A percentile compares a stretch with the other conserved stretches of the same genome.
phyloP scores from a whole-genome alignment of 2,329 filamentous ascomycete species.

The Aureobasidium uvarum region DNA sequence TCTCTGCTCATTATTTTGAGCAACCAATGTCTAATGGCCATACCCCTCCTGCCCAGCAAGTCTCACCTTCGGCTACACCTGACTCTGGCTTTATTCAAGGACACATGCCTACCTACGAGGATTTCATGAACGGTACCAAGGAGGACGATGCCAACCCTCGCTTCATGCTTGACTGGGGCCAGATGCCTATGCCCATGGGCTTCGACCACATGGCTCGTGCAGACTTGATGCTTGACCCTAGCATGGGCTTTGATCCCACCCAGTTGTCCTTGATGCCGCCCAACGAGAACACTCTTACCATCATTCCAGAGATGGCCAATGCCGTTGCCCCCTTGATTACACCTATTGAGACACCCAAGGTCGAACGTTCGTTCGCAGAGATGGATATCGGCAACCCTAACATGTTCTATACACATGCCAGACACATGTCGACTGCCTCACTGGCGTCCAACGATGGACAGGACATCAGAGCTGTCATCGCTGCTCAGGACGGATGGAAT shows the following conservation, averaged over 20 bases:
- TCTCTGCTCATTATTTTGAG: slow-evolving; percentile 45
- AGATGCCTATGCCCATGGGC: slow-evolving; percentile 47
- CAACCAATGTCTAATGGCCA: slow-evolving; percentile 40
- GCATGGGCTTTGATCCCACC: slow-evolving; percentile 47
- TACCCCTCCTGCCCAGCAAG: slow-evolving; percentile 29
- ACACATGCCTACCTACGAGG: slow-evolving; percentile 49
- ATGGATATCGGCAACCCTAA: slow-evolving; percentile 47
- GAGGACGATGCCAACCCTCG: slow-evolving; percentile 48
- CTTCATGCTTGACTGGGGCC: slow-evolving; percentile 52
- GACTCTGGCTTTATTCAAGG: slow-evolving; percentile 44
- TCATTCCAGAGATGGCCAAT: slow-evolving; percentile 48
- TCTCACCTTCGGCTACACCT: slow-evolving; percentile 43
- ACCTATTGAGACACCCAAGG: slow-evolving; percentile 48
- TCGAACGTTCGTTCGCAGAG: slow-evolving; percentile 50
- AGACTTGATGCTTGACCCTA: slow-evolving; percentile 47
- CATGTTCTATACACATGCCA: slow-evolving; percentile 41
- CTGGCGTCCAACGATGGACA: slow-evolving; percentile 30
- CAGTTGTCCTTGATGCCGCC: slow-evolving; percentile 39
- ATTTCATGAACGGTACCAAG: slow-evolving; percentile 43
- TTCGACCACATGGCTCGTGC: slow-evolving; percentile 47
- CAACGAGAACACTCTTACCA: slow-evolving; percentile 46
- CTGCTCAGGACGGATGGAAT: slow-evolving; percentile 54
- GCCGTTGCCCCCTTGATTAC: slow-evolving; percentile 44
- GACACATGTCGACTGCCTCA: slow-evolving; percentile 43
- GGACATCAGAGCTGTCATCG: slow-evolving; percentile 50